Evolutionary conservation across 768 basidiomycete species (phyloP), one percentile per base, ranked within the genome.

Genomic region (Tubosaeta sp.): DNA sequence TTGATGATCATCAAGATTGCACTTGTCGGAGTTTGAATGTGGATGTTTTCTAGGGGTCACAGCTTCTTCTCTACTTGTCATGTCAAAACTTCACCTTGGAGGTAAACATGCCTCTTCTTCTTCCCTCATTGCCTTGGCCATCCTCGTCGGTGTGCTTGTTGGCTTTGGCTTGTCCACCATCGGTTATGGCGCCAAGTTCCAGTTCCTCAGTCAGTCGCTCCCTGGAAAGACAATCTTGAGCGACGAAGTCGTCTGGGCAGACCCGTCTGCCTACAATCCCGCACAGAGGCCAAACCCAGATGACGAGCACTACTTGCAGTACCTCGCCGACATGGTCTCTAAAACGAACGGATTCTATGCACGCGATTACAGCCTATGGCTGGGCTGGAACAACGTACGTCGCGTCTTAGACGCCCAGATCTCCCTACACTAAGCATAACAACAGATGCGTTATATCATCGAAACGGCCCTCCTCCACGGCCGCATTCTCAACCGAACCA

Each of bases 371-470:
- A 76, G 73, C 54, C 63, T 77, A 7, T 76, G 75, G 56, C 62
- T 79, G n/a, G 78, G 76, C 13, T 79, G 74, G 74, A 78, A 78
- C 48, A 79, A 78, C 52, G 76, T 78, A 39, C 25, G 54, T 52
- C 7, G 17, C 17, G 11, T 46, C 1, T 34, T 5, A 13, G 2
- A 1, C 1, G 10, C 19, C 25, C 14, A n/a, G n/a, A 14, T 31
- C 13, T 27, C n/a, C 6, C 1, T 27, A 0, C 13, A 11, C 42
- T 58, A 32, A 52, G 6, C 17, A 17, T n/a, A 1, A 16, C 19
- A 14, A 6, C 33, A 76, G 76, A 68, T 79, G 70, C 71, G 78
- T 14, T 78, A 79, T 50, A 79, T 78, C 51, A 72, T 78, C 38
- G 76, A 78, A 54, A 59, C 76, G 1, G 67, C 74, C 2, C 46